These are phyloP conservation scores for Trametes cinnabarina DNA, from an alignment of 768 basidiomycete genomes.

Conservation along the genomic window DNA sequence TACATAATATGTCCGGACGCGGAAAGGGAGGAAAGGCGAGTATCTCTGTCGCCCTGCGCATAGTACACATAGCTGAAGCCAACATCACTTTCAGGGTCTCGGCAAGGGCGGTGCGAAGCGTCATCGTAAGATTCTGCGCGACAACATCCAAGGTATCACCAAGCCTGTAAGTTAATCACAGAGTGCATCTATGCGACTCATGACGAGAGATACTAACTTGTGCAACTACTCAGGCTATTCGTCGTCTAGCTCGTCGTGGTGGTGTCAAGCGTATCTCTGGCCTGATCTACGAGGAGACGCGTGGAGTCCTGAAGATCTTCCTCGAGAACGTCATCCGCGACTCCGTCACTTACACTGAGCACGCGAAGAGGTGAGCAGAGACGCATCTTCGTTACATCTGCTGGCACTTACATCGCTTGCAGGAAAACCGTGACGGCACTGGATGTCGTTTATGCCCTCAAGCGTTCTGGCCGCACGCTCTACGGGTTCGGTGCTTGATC, in stretches of 20 bases:
- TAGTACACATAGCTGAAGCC: background rate
- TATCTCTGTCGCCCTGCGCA: background rate
- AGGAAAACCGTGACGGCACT: constrained; percentile 55
- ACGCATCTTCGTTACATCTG: background rate
- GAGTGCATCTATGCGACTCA: background rate
- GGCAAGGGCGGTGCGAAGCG: constrained; percentile 80
- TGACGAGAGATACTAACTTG: background rate
- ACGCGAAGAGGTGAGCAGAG: constrained; percentile 45
- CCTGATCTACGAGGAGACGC: constrained; percentile 65
- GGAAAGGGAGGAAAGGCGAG: constrained; percentile 75
- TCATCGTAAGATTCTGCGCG: constrained; percentile 77
- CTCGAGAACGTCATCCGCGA: constrained; percentile 43
- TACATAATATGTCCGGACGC: constrained; percentile 64
- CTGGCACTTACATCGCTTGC: background rate
- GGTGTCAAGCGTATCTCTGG: constrained; percentile 65
- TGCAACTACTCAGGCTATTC: constrained; percentile 24
- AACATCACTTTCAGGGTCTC: constrained; percentile 49
- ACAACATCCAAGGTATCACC: constrained; percentile 80
- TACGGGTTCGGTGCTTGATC: constrained; percentile 53
- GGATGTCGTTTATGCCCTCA: constrained; percentile 61
- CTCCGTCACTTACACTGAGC: constrained; percentile 56
- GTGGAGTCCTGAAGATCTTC: constrained; percentile 65
- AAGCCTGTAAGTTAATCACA: constrained; percentile 53
- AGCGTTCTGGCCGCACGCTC: constrained; percentile 56
- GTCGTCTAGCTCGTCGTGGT: constrained; percentile 61